A percentile compares a stretch with the other conserved stretches of the same genome.
phyloP scores from a whole-genome alignment of 345 rosid species.

The Salix brachista region DNA sequence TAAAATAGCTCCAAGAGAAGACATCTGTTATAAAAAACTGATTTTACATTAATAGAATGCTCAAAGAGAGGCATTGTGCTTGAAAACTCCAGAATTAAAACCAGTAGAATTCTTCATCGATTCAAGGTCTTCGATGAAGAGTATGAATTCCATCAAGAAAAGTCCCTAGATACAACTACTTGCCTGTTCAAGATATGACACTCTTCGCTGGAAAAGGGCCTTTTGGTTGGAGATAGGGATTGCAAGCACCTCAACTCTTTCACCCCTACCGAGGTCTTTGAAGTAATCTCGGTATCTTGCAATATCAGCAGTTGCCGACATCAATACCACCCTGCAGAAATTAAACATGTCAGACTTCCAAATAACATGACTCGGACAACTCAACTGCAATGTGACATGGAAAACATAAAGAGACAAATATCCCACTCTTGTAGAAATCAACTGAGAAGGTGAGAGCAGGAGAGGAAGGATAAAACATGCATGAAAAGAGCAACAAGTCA shows the following conservation, averaged over 20 bases:
- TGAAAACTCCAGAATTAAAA: neutral
- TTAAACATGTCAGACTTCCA: constrained; percentile 4
- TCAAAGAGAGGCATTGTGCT: neutral
- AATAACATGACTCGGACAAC: neutral
- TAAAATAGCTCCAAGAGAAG: neutral
- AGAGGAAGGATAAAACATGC: neutral
- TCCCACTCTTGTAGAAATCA: neutral
- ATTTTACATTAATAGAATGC: neutral
- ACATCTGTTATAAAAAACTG: neutral
- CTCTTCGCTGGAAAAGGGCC: constrained; percentile 57
- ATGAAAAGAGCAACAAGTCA: neutral
- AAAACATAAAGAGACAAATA: neutral
- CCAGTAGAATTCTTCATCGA: neutral
- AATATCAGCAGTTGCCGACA: constrained; percentile 98
- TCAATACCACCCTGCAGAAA: constrained; percentile 72
- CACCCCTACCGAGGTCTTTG: constrained; percentile 80
- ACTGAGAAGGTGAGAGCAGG: neutral
- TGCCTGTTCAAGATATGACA: constrained; percentile 83
- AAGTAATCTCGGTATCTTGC: constrained; percentile 77
- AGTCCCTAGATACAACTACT: constrained; percentile 7
- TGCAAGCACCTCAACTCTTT: constrained; percentile 88
- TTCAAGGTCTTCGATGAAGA: neutral
- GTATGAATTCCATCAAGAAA: neutral
- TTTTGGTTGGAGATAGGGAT: constrained; percentile 64
- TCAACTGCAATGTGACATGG: neutral